Evolutionary conservation across 1,139 yeast genomes (phyloP).

Genomic region (Diutina sp.): DNA sequence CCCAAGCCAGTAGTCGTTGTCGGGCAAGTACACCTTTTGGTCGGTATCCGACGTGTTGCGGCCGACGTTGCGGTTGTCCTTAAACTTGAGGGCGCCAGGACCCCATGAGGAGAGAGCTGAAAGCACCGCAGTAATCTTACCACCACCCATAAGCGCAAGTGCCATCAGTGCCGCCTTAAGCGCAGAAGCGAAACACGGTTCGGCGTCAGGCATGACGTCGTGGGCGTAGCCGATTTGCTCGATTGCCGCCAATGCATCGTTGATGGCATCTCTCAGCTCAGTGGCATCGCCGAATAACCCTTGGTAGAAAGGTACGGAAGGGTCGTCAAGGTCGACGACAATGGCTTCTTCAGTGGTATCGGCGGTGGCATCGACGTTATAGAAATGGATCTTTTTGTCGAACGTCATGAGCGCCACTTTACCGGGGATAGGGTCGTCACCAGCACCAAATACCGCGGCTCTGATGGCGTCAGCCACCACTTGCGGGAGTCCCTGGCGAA

Average conservation of each 20-base stretch:
- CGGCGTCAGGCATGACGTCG: conserved; percentile 33
- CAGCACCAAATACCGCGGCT: conserved; percentile 29
- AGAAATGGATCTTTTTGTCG: conserved; percentile 65
- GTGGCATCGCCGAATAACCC: conserved; percentile 77
- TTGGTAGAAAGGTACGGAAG: conserved; percentile 65
- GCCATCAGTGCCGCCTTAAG: conserved; percentile 56
- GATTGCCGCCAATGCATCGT: conserved; percentile 52
- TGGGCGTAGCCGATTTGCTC: conserved; percentile 33
- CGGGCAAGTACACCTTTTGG: conserved; percentile 40
- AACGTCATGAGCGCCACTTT: conserved; percentile 62
- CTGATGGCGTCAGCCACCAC: conserved; percentile 67
- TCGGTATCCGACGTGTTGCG: conserved; percentile 41
- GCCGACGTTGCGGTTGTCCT: conserved; percentile 28
- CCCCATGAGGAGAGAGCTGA: conserved; percentile 73
- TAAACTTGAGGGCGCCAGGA: conserved; percentile 59
- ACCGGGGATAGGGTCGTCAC: conserved; percentile 12
- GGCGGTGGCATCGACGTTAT: conserved; percentile 44
- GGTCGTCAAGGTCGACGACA: conserved; percentile 50
- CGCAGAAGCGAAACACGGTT: conserved; percentile 75
- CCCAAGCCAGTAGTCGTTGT: conserved; percentile 48
- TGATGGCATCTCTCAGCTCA: conserved; percentile 51
- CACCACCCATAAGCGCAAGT: conserved; percentile 58
- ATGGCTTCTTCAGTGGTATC: conserved; percentile 55
- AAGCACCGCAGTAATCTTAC: conserved; percentile 63
- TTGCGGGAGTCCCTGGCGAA: conserved; percentile 50